Evolutionary conservation across 2,329 filamentous ascomycete genomes (phyloP).

Genomic region (Aureobasidium namibiae): DNA sequence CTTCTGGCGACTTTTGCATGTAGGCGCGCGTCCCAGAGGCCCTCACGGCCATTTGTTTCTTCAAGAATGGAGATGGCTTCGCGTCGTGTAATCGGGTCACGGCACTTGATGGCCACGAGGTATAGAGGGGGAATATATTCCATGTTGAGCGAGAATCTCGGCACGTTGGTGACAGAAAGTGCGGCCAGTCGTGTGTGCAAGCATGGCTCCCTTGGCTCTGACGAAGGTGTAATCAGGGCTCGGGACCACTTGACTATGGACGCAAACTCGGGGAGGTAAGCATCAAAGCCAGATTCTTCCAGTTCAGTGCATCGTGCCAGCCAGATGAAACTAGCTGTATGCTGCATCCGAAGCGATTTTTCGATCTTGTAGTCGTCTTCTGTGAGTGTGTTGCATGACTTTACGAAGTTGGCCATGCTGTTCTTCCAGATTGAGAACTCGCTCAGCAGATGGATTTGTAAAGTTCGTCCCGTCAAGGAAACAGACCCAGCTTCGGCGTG

Average conservation of each 20-base stretch:
- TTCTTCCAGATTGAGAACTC: conserved; percentile 1
- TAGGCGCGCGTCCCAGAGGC: conserved; percentile 16
- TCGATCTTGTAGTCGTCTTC: not conserved
- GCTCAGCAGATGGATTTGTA: not conserved
- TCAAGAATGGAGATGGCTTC: conserved; percentile 19
- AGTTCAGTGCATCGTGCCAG: conserved; percentile 15
- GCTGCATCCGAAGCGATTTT: conserved; percentile 15
- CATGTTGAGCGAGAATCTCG: conserved; percentile 22
- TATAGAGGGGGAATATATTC: conserved; percentile 20
- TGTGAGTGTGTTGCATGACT: not conserved
- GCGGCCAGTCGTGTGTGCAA: conserved; percentile 9
- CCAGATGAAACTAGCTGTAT: conserved; percentile 18
- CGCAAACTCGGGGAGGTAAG: conserved; percentile 17
- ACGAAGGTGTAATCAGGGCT: not conserved
- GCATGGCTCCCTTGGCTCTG: not conserved
- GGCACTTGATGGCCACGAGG: conserved; percentile 20
- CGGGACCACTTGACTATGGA: conserved; percentile 13
- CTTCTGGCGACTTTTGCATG: conserved; percentile 23
- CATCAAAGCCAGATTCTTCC: conserved; percentile 16
- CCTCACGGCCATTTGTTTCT: conserved; percentile 16
- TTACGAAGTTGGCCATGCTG: not conserved
- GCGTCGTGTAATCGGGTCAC: conserved; percentile 18
- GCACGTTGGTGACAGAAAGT: not conserved
- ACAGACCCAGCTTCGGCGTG: not conserved
- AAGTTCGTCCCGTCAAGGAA: not conserved